These are phyloP conservation scores for Debaryomycetaceae sp. DNA, from an alignment of 1,139 yeast genomes.

Conservation along the genomic window DNA sequence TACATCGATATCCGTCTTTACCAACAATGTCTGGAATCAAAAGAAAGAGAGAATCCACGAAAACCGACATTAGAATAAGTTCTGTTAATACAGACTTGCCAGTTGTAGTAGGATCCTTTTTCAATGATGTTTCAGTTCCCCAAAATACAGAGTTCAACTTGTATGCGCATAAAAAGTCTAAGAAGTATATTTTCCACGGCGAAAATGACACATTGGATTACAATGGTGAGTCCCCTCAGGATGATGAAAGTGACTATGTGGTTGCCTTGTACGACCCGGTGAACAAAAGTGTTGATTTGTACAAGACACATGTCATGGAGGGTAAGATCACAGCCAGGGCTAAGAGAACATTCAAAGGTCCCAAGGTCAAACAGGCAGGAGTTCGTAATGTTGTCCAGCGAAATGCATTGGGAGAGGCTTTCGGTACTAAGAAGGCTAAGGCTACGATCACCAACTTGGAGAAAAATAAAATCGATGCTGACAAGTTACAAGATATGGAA, in stretches of 20 bases:
- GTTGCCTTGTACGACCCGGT: slow-evolving; percentile 71
- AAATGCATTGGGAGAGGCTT: slow-evolving; percentile 87
- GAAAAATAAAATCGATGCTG: slow-evolving; percentile 83
- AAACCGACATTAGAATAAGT: slow-evolving; percentile 29
- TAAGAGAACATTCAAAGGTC: slow-evolving; percentile 53
- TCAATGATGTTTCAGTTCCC: slow-evolving; percentile 72
- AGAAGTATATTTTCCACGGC: slow-evolving; percentile 63
- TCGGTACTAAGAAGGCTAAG: slow-evolving; percentile 96
- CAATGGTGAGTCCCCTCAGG: slow-evolving; percentile 52
- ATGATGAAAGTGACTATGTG: slow-evolving; percentile 48
- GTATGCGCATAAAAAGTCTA: slow-evolving; percentile 51
- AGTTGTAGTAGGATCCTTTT: slow-evolving; percentile 54
- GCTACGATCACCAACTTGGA: slow-evolving; percentile 80
- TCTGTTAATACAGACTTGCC: slow-evolving; percentile 32
- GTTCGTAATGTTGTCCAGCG: slow-evolving; percentile 58
- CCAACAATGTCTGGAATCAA: slow-evolving; percentile 17
- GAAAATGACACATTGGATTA: slow-evolving; percentile 72
- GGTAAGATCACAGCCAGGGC: slow-evolving; percentile 55
- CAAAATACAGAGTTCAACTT: slow-evolving; percentile 58
- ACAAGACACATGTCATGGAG: slow-evolving; percentile 56
- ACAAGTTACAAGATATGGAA: slow-evolving; percentile 68
- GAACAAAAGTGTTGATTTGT: slow-evolving; percentile 56
- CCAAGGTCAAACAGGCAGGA: slow-evolving; percentile 56
- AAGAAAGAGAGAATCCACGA: slow-evolving; percentile 21
- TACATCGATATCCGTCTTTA: too few relatives aligned